These are phyloP conservation scores for Aspergillus unguis DNA, from an alignment of 2,329 filamentous ascomycete species.

Conservation along the genomic window DNA sequence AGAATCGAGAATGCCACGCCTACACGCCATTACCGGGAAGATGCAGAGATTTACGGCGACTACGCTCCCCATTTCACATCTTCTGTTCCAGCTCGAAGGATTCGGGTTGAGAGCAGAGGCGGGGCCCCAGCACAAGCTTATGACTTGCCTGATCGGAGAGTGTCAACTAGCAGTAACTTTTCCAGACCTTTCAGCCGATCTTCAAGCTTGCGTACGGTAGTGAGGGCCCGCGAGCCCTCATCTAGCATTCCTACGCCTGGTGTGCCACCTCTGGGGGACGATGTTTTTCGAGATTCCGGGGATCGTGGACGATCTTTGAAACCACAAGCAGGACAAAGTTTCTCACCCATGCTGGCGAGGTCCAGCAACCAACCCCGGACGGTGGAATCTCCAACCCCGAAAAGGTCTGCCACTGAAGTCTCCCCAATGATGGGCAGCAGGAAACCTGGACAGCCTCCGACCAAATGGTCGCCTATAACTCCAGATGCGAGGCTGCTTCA, in stretches of 20 bases:
- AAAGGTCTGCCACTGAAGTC: constrained; percentile 13
- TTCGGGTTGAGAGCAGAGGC: not conserved
- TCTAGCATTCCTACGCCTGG: not conserved
- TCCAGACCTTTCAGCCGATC: constrained; percentile 37
- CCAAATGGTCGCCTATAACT: constrained; percentile 19
- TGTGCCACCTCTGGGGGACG: constrained; percentile 2
- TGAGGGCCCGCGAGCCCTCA: constrained; percentile 11
- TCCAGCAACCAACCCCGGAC: constrained; percentile 20
- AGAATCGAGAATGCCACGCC: constrained; percentile 27
- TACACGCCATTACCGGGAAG: constrained; percentile 37
- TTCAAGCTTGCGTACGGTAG: constrained; percentile 27
- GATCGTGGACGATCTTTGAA: constrained; percentile 5
- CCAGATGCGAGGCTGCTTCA: constrained; percentile 23
- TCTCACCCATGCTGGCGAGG: constrained; percentile 25
- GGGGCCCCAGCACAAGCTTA: not conserved
- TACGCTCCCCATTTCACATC: constrained; percentile 16
- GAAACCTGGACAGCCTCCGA: constrained; percentile 23
- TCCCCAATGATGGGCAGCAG: constrained; percentile 21
- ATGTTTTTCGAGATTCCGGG: not conserved
- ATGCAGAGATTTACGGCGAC: constrained; percentile 35
- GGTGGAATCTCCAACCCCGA: constrained; percentile 33
- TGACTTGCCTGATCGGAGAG: constrained; percentile 4
- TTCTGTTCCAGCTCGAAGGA: constrained; percentile 2
- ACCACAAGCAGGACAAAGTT: constrained; percentile 2
- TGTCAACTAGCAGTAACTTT: constrained; percentile 30